Base-by-base conservation (phyloP, 2,329 filamentous ascomycete species). In the Aspergillus clavatus region DNA sequence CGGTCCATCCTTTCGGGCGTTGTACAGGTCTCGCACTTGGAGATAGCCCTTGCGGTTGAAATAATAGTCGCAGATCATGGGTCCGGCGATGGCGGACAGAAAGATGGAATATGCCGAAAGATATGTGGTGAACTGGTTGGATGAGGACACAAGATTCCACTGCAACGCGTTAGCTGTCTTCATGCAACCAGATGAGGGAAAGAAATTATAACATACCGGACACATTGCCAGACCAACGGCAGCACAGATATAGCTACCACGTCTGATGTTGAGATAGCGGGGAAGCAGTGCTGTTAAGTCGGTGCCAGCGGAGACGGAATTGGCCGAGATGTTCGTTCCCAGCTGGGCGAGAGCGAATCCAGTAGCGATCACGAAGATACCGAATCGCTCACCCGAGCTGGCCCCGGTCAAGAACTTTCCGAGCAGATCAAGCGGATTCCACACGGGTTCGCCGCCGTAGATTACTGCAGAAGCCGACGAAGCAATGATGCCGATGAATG, bases 21-120 rank as follows among this genome's bases (percentile, higher is more conserved):
- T 84, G 72, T 95, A 96, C 0, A 96, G 78, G 44, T 88, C 82
- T 58, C 81, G 83, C 54, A 91, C 74, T 53, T 89, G 81, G 2
- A 93, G 74, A 63, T 89, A 95, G 4, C 90, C 90, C 47, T 79
- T 83, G 46, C 90, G 85, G 4, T 95, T 87, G 45, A 86, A 51
- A 68, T 94, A 96, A 73, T 96, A 96, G 67, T 96, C 90, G 55
- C 77, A 80, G 48, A 89, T 75, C 72, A 95, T 93, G 52, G 95
- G 88, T n/a, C 90, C 90, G 0, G 88, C 89, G 51, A 96, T 94
- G 35, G 86, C 89, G 47, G 86, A 90, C n/a, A 96, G 78, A 70
- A 96, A 96, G 45, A 96, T 89, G 3, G 86, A 89, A 72, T 95
- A 95, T 1, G 90, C 86, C 1, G 87, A 93, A 1, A 96, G 81